A percentile compares a stretch with the other conserved stretches of the same genome.
Evolutionary conservation across 805 yeast genomes (phyloP).

Genomic region (Scheffersomyces coipomensis): DNA sequence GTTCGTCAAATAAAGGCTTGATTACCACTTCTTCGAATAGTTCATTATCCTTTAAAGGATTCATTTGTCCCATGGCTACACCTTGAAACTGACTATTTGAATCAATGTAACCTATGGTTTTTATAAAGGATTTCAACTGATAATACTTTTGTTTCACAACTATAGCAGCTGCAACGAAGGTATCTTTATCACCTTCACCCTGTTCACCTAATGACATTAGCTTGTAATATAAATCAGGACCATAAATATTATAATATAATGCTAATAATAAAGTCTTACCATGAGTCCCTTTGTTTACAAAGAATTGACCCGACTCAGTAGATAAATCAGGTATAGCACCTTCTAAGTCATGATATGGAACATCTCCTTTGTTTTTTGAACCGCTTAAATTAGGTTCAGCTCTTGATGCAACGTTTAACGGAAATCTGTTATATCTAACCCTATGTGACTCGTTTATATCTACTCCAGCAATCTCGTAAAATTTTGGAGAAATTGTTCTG

Average conservation of each 20-base stretch:
- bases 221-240: slow-evolving; percentile 59
- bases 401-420: slow-evolving; percentile 14
- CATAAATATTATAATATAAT: slow-evolving; percentile 63
- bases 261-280: slow-evolving; percentile 57
- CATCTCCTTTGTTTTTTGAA: slow-evolving; percentile 9
- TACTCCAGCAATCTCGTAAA: slow-evolving; percentile 33
- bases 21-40: slow-evolving; percentile 8
- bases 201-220: slow-evolving; percentile 55
- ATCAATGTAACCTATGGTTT: slow-evolving; percentile 29
- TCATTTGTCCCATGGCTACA: slow-evolving; percentile 35
- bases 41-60: slow-evolving; percentile 23
- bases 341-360: slow-evolving; percentile 61
- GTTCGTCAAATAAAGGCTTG: slow-evolving; percentile 4
- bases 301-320: slow-evolving; percentile 67
- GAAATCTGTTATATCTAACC: slow-evolving; percentile 25
- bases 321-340: slow-evolving; percentile 71
- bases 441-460: slow-evolving; percentile 26
- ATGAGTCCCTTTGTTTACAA: slow-evolving; percentile 58
- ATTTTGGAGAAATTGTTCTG: slow-evolving; percentile 33
- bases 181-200: slow-evolving; percentile 40
- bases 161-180: slow-evolving; percentile 33
- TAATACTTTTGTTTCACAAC: slow-evolving; percentile 34
- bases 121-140: slow-evolving; percentile 40
- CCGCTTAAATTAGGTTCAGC: slow-evolving; percentile 9
- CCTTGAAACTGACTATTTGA: slow-evolving; percentile 27